These are phyloP conservation scores for Fennellomyces sp. DNA, from an alignment of 371 early-diverging fungal species.

Conservation along the genomic window DNA sequence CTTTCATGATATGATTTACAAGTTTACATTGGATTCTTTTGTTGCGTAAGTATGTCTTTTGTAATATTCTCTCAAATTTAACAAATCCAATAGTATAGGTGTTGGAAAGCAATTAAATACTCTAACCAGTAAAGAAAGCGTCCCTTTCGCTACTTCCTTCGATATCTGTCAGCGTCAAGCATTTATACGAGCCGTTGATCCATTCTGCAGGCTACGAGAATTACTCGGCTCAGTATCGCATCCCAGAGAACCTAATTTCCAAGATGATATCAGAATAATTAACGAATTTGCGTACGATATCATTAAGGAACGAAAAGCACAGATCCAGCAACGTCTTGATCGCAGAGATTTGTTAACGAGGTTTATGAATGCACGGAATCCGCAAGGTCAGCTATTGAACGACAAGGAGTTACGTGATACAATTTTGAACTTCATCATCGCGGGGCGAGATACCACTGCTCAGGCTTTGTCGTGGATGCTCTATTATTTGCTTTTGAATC, in stretches of 20 bases:
- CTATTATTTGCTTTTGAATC: constrained; percentile 55
- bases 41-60: too few relatives aligned
- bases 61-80: too few relatives aligned
- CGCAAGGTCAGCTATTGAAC: constrained; percentile 51
- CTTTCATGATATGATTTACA: constrained; percentile 61
- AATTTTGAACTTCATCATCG: constrained; percentile 73
- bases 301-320: constrained; percentile 39
- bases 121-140: constrained; percentile 28
- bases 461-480: constrained; percentile 76
- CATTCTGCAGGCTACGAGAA: constrained; percentile 28
- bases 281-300: constrained; percentile 51
- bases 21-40: constrained; percentile 62
- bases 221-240: constrained; percentile 39
- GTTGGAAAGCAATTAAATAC: neutral
- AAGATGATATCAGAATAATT: constrained; percentile 44
- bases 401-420: constrained; percentile 65
- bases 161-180: constrained; percentile 48
- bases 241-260: too few relatives aligned
- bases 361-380: constrained; percentile 61
- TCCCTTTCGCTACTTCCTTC: constrained; percentile 54
- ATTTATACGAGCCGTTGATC: constrained; percentile 33
- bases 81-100: neutral
- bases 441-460: constrained; percentile 72
- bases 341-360: constrained; percentile 60
- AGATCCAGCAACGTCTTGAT: constrained; percentile 39